A percentile compares a stretch with the other conserved stretches of the same genome.
phyloP scores from a whole-genome alignment of 192 early-diverging fungal genomes.

The Backusella westeae region DNA sequence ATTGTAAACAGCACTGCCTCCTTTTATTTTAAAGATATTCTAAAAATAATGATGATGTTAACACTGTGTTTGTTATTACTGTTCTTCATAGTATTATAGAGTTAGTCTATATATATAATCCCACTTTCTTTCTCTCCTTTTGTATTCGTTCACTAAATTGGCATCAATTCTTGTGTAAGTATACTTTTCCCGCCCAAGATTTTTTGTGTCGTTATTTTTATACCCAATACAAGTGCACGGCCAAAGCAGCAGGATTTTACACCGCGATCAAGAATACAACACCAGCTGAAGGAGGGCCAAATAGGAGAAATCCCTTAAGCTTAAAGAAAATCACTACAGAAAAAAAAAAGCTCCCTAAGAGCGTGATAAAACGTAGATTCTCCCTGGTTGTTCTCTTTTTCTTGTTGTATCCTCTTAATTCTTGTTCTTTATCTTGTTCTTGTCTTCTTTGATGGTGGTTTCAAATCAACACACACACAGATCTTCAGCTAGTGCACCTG shows the following conservation, averaged over 20 bases:
- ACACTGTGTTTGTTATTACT: not conserved
- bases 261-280: not conserved
- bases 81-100: not conserved
- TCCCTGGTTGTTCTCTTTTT: slow-evolving; percentile 2
- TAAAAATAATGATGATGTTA: not conserved
- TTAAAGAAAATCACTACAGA: not conserved
- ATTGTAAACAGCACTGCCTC: slow-evolving; percentile 13
- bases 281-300: not conserved
- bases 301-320: not conserved
- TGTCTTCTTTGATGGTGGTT: not conserved
- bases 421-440: not conserved
- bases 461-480: not conserved
- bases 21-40: slow-evolving; percentile 1
- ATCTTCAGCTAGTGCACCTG: not conserved
- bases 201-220: not conserved
- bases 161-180: not conserved
- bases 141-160: not conserved
- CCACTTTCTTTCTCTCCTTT: not conserved
- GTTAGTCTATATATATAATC: not conserved
- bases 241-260: not conserved
- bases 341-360: not conserved
- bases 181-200: slow-evolving; percentile 1
- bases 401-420: not conserved
- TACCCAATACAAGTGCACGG: slow-evolving; percentile 1
- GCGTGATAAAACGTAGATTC: not conserved